Percentiles rank a stretch among this genome's conserved stretches.
These are phyloP conservation scores for Penicillium rolfsii DNA, from an alignment of 2,329 filamentous ascomycete species.

Conservation along the genomic window DNA sequence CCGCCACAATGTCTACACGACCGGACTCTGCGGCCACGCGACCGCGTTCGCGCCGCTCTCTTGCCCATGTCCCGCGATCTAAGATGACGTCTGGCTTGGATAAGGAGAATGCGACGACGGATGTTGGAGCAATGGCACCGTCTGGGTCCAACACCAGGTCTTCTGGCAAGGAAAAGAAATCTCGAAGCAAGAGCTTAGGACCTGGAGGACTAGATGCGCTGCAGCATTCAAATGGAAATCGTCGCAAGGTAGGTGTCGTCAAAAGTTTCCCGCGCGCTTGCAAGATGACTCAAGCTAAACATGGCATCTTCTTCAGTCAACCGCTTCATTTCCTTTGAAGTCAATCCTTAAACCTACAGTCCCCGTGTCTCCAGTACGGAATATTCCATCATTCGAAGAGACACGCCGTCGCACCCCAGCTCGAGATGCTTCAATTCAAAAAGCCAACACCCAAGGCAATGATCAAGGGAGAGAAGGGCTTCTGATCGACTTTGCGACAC, in stretches of 20 bases:
- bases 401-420: conserved; percentile 46
- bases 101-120: conserved; percentile 78
- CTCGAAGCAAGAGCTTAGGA: conserved; percentile 92
- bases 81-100: conserved; percentile 56
- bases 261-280: conserved; percentile 4
- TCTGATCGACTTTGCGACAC: conserved; percentile 50
- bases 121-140: conserved; percentile 56
- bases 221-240: conserved; percentile 73
- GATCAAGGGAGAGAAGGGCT: conserved; percentile 36
- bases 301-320: conserved; percentile 40
- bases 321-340: conserved; percentile 52
- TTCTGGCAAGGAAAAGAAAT: conserved; percentile 63
- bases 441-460: conserved; percentile 13
- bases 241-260: conserved; percentile 69
- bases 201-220: conserved; percentile 86
- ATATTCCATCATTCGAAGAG: conserved; percentile 65
- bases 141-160: conserved; percentile 29
- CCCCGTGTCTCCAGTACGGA: conserved; percentile 65
- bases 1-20: conserved; percentile 39
- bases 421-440: conserved; percentile 34
- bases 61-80: conserved; percentile 62
- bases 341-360: conserved; percentile 84
- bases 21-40: conserved; percentile 40
- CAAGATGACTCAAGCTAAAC: conserved; percentile 10
- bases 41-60: conserved; percentile 67